Evolutionary conservation across 2,329 filamentous ascomycete genomes (phyloP).

Genomic region (Grosmannia clavigera): DNA sequence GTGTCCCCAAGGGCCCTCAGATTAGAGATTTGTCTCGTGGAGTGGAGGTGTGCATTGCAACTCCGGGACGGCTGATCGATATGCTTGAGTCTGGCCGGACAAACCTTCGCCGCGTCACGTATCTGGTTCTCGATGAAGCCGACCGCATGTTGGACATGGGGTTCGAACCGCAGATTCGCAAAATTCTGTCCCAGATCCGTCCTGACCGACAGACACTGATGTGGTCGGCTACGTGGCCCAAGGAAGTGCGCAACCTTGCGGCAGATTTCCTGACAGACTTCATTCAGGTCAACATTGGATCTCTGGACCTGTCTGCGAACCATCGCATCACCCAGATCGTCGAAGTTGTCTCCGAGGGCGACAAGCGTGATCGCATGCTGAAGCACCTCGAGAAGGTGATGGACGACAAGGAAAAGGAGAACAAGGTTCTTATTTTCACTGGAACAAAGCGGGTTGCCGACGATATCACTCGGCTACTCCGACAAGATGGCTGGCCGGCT

Average conservation of each 20-base stretch:
- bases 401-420: conserved; percentile 85
- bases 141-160: conserved; percentile 99
- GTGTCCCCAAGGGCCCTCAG: conserved; percentile 94
- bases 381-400: conserved; percentile 97
- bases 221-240: conserved; percentile 99
- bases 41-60: conserved; percentile 97
- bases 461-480: conserved; percentile 93
- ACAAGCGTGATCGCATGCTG: conserved; percentile 96
- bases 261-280: conserved; percentile 87
- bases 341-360: conserved; percentile 88
- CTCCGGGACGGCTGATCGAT: conserved; percentile 92
- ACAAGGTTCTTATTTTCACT: conserved; percentile 94
- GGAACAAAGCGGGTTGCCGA: conserved; percentile 91
- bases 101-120: conserved; percentile 94
- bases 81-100: conserved; percentile 98
- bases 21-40: conserved; percentile 90
- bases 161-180: conserved; percentile 98
- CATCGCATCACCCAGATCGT: conserved; percentile 97
- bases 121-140: conserved; percentile 95
- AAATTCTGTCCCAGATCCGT: conserved; percentile 95
- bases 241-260: conserved; percentile 89
- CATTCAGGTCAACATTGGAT: conserved; percentile 98
- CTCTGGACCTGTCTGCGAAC: conserved; percentile 90
- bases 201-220: conserved; percentile 98
- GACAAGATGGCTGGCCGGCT: conserved; percentile 95